These are phyloP conservation scores for Cyanidioschyzon merolae DNA, from an alignment of 23 red algal species.

Conservation along the genomic window DNA sequence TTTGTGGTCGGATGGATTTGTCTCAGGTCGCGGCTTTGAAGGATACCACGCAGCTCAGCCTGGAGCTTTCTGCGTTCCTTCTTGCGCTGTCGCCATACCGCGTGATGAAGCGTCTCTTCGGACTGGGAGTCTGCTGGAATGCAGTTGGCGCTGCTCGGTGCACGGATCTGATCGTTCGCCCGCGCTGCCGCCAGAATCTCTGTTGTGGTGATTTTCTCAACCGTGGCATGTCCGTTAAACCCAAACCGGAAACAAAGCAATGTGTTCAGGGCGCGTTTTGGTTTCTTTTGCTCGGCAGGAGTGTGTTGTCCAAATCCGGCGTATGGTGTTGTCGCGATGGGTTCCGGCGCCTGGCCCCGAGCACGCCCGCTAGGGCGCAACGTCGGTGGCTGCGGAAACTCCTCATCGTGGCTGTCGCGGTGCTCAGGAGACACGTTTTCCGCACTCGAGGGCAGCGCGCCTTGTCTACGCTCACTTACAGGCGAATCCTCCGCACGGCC, in stretches of 20 bases:
- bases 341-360: too few species aligned
- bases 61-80: background rate
- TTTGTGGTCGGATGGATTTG: background rate
- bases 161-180: background rate
- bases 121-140: background rate
- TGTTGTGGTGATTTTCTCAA: background rate
- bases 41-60: background rate
- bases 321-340: too few species aligned
- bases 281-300: background rate
- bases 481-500: too few species aligned
- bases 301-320: too few species aligned
- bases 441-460: too few species aligned
- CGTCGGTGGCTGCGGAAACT: background rate
- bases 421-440: too few species aligned
- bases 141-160: background rate
- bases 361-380: background rate
- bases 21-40: background rate
- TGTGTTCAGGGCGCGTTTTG: background rate
- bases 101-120: background rate
- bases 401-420: background rate
- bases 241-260: background rate
- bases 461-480: too few species aligned
- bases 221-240: background rate
- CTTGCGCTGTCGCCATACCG: background rate
- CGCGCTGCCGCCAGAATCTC: background rate